Conservation (phyloP, 257 asterid species). For the Salvia rosmarinus region DNA sequence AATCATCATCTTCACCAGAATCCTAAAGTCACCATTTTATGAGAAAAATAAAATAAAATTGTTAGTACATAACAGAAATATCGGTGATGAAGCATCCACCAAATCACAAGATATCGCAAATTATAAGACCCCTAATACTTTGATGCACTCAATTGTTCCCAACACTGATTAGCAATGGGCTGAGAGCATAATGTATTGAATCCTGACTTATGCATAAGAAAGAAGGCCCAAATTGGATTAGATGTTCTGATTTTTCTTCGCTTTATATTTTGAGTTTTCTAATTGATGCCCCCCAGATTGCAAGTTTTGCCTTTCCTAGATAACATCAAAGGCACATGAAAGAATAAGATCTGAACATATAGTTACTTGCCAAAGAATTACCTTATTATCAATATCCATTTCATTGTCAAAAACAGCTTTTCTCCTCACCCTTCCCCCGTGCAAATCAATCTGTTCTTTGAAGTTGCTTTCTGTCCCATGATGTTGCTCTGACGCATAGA, state of each 20-base stretch:
- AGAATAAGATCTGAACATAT: conserved; percentile 7
- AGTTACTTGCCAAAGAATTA: conserved; percentile 31
- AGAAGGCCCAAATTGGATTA: not conserved
- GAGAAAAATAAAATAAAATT: not conserved
- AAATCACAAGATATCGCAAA: not conserved
- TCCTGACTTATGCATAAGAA: not conserved
- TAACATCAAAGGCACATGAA: not conserved
- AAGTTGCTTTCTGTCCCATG: conserved; percentile 40
- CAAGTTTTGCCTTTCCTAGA: not conserved
- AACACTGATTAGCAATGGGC: not conserved
- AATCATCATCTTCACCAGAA: conserved; percentile 53
- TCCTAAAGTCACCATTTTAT: conserved; percentile 49
- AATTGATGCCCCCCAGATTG: not conserved
- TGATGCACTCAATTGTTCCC: not conserved
- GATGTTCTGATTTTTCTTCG: not conserved
- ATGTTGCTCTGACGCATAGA: conserved; percentile 41
- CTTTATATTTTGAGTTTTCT: not conserved
- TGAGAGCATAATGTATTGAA: not conserved
- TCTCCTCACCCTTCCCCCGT: conserved; percentile 88
- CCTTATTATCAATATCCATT: conserved; percentile 54
- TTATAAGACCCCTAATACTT: not conserved
- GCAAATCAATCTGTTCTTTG: conserved; percentile 61
- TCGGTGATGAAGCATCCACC: not conserved
- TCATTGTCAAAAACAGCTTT: conserved; percentile 80
- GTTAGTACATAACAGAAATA: not conserved